Percentiles rank a stretch among this genome's conserved stretches.
phyloP scores from a whole-genome alignment of 2,329 filamentous ascomycete species.

The Exophiala spinifera region DNA sequence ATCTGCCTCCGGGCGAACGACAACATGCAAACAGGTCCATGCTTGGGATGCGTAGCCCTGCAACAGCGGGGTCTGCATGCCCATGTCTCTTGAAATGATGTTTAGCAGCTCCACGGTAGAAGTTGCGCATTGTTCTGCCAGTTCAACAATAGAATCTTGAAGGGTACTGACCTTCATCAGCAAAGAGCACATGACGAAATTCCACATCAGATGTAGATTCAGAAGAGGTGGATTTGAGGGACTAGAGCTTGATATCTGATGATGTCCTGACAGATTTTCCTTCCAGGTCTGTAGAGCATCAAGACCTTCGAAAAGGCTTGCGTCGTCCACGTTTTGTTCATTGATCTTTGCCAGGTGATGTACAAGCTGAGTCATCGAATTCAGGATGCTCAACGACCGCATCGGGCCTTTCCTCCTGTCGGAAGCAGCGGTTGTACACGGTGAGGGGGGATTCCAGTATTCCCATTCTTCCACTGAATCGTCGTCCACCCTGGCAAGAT shows the following conservation, averaged over 20 bases:
- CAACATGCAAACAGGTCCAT: not conserved
- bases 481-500: slow-evolving; percentile 53
- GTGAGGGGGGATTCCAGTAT: slow-evolving; percentile 51
- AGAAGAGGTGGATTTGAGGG: not conserved
- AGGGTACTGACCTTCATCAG: not conserved
- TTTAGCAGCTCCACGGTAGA: not conserved
- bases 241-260: not conserved
- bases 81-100: not conserved
- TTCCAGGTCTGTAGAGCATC: not conserved
- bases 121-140: not conserved
- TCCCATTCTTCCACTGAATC: slow-evolving; percentile 73
- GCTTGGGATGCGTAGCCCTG: not conserved
- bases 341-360: not conserved
- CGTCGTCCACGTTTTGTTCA: not conserved
- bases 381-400: not conserved
- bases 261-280: not conserved
- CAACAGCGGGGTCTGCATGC: not conserved
- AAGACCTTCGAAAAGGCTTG: not conserved
- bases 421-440: not conserved
- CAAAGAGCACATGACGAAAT: slow-evolving; percentile 1
- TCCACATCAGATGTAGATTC: slow-evolving; percentile 2
- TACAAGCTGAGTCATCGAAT: not conserved
- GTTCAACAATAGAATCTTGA: not conserved
- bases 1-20: not conserved
- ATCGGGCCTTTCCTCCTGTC: not conserved